Base-by-base conservation (phyloP, 768 basidiomycete species). In the Rossbeevera mucosa region DNA sequence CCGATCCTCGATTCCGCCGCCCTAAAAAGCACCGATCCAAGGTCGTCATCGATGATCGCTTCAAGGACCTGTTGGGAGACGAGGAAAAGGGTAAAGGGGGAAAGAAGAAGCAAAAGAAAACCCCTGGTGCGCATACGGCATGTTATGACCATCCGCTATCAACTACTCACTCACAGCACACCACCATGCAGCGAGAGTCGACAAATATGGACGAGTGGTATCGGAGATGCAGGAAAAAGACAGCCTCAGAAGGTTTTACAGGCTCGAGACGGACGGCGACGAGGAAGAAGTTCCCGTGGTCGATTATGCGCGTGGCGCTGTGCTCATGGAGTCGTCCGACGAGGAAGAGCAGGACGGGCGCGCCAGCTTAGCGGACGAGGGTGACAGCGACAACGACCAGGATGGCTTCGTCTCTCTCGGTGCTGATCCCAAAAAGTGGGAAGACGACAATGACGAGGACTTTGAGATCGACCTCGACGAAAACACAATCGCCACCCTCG, bases 281-380 rank as follows among this genome's bases (percentile, higher is more conserved):
- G 64, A 63, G n/a, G 20, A 60, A 7, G 29, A 21, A 42, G 20
- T 12, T 21, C 12, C 61, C 0, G 33, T 29, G 13, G 77, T 82
- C 25, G 95, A 97, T 70, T 89, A 87, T 62, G 96, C 96, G 45
- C 87, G 96, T 53, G 96, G 96, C 50, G 87, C 85, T 61, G 85
- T 85, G 2, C 74, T 92, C 11, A 78, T 98, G 59, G 86, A 93
- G 63, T 95, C 93, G 9, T 97, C 94, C 0, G 84, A 84, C 58
- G 90, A 91, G 51, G 86, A 83, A 41, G 82, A 82, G 2, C 7
- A 5, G 2, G 58, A 44, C 16, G 7, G 21, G 0, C 55, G 18
- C 5, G 24, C 16, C 18, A 26, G 53, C 1, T 62, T 60, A 4
- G 68, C 65, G 20, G 68, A 71, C 12, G 79, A 76, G 9, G 73